These are phyloP conservation scores for Rhodotorula graminis DNA, from an alignment of 768 basidiomycete species.

Conservation along the genomic window DNA sequence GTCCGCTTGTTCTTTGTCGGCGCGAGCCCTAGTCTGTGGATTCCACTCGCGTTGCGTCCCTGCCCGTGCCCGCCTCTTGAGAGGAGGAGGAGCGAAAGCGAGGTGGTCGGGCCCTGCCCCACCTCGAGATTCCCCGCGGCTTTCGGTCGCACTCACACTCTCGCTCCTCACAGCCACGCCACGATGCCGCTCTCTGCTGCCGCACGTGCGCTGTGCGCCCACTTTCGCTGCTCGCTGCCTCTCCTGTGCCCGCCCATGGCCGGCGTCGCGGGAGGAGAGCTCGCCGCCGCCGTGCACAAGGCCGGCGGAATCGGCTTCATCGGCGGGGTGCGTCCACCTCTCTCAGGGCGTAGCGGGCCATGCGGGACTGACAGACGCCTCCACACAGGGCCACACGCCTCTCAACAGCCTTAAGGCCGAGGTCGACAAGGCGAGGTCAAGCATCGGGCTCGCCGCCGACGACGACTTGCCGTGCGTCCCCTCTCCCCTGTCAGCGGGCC, in stretches of 20 bases:
- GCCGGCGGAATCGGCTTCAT: constrained; percentile 64
- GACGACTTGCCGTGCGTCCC: constrained; percentile 11
- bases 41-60: too few species aligned
- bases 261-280: constrained; percentile 60
- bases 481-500: background rate
- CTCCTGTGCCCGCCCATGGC: constrained; percentile 68
- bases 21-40: too few species aligned
- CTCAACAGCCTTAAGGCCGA: constrained; percentile 6
- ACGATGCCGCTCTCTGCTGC: background rate
- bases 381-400: background rate
- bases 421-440: constrained; percentile 3
- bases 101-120: too few species aligned
- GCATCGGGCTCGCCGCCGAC: background rate
- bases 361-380: too few species aligned
- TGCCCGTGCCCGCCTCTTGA: too few species aligned
- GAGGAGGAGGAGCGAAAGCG: too few species aligned
- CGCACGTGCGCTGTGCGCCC: background rate
- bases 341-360: too few species aligned
- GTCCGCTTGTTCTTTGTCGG: background rate
- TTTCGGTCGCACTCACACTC: background rate
- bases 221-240: constrained; percentile 46
- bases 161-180: background rate
- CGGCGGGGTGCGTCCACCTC: background rate
- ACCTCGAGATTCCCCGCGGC: background rate
- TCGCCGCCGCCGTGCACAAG: constrained; percentile 60